Evolutionary conservation across 768 basidiomycete species (phyloP), one percentile per base, ranked within the genome.

Genomic region (Suillus ampliporus): DNA sequence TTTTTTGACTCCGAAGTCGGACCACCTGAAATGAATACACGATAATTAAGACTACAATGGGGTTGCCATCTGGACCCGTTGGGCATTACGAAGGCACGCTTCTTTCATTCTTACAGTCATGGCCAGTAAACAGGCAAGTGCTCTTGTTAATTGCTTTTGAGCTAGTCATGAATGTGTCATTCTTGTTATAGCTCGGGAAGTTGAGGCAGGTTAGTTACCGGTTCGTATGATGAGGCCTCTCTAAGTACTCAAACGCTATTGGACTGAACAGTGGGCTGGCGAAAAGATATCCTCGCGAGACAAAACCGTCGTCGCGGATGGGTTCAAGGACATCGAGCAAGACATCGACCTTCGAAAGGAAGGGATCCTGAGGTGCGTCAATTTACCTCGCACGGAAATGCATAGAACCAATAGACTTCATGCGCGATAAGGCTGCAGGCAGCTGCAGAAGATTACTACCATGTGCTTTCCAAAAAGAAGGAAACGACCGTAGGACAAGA

Each of bases 231-330:
- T 63, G 44, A 52, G 35, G 34, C 61, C 40, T 62, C 47, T 52
- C 60, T 56, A n/a, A n/a, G n/a, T n/a, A 40, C 59, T 41, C 13
- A 34, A 40, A 59, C 48, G 40, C 58, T 38, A 58, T 57, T 68
- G 71, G 69, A 77, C 76, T 69, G 71, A 64, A 19, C 69, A 95
- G 91, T 92, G 93, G 91, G 92, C 92, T 6, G 92, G 91, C 46
- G 94, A 96, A 78, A 90, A 92, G 68, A 93, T 97, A 58, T 88
- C 91, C 44, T 84, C 89, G 28, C 86, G 89, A 65, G 92, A 94
- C 72, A 96, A 91, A 82, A 88, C 91, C 2, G 76, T 84, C 47
- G 83, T 90, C 37, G 86, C 90, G 3, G 89, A 90, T 28, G 94
- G 95, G 65, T 91, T 96, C 73, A 83, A 79, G 41, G 91, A 90